Evolutionary conservation across 1,284 basidiomycete genomes (phyloP).

Genomic region (Ustilago bromivora): DNA sequence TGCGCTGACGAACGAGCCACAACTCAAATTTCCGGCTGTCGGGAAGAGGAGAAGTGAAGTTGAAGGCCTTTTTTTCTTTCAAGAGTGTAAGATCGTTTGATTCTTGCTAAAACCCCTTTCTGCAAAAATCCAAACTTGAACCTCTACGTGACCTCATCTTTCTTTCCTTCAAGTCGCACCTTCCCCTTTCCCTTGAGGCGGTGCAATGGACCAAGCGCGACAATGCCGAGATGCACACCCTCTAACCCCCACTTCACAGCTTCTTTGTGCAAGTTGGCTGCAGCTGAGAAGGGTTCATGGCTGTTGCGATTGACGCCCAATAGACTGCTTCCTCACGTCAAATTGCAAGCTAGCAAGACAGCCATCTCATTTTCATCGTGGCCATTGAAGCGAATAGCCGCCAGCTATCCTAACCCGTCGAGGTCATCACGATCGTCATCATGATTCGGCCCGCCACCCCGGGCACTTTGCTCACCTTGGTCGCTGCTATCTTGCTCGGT

Average conservation of each 20-base stretch:
- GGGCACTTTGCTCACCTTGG: slow-evolving; percentile 58
- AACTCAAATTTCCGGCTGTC: slow-evolving; percentile 5
- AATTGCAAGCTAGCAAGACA: neutral
- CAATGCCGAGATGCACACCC: neutral
- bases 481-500: slow-evolving; percentile 56
- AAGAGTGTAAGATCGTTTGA: neutral
- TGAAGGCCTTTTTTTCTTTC: neutral
- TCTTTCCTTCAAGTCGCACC: too few relatives aligned
- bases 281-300: neutral
- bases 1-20: slow-evolving; percentile 11
- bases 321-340: neutral
- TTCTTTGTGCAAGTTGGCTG: too few relatives aligned
- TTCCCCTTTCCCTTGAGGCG: neutral
- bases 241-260: too few relatives aligned
- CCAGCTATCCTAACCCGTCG: neutral
- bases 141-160: neutral
- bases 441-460: slow-evolving; percentile 57
- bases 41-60: neutral
- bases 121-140: neutral
- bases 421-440: slow-evolving; percentile 2
- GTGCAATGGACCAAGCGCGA: slow-evolving; percentile 8
- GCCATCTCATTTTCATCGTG: neutral
- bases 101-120: neutral
- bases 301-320: neutral
- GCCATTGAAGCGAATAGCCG: neutral